Evolutionary conservation across 179 eudicot genomes (phyloP).

Genomic region (Gypsophila paniculata): DNA sequence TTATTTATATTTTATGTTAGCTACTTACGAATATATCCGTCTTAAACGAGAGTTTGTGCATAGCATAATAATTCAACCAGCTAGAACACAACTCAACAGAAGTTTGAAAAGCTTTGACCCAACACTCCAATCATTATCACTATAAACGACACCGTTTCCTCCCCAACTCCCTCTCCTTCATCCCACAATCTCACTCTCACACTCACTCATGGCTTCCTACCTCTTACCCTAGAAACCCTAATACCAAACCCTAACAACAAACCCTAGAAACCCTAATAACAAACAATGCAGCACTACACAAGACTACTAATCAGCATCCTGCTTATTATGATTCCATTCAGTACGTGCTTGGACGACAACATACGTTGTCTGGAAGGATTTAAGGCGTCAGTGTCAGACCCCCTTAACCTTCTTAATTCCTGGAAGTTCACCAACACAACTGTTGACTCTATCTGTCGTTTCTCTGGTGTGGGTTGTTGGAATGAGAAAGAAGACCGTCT

Average conservation of each 20-base stretch:
- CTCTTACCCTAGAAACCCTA: neutral
- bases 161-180: too few species aligned
- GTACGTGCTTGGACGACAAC: slow-evolving; percentile 50
- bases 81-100: too few species aligned
- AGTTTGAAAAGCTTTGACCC: too few species aligned
- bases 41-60: too few species aligned
- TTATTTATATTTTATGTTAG: too few species aligned
- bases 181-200: too few species aligned
- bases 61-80: too few species aligned
- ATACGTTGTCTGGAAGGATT: slow-evolving; percentile 59
- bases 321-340: neutral
- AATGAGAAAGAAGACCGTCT: slow-evolving; percentile 69
- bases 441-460: slow-evolving; percentile 50
- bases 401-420: slow-evolving; percentile 28
- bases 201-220: slow-evolving; percentile 14
- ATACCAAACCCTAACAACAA: neutral
- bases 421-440: slow-evolving; percentile 58
- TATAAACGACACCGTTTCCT: too few species aligned
- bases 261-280: neutral
- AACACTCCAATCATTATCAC: too few species aligned
- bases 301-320: neutral
- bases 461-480: slow-evolving; percentile 69
- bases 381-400: slow-evolving; percentile 43
- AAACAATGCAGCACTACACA: neutral
- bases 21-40: too few species aligned